phyloP scores from a whole-genome alignment of 108 stramenopile genomes.

The Skeletonema potamos region DNA sequence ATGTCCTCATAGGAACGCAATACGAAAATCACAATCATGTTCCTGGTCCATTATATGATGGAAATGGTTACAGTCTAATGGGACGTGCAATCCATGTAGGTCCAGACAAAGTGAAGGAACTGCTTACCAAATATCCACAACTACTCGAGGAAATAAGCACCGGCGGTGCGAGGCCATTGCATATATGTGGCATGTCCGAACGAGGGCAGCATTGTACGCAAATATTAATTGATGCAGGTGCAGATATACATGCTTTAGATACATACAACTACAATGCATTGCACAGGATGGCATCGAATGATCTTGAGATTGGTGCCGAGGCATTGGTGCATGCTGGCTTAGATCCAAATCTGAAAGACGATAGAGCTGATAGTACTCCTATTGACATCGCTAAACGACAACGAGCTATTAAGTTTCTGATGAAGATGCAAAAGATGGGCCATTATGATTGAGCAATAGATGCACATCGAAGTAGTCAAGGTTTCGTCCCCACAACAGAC shows the following conservation, averaged over 20 bases:
- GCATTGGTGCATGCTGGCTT: constrained; percentile 59
- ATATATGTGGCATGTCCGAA: constrained; percentile 81
- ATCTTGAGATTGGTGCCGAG: constrained; percentile 70
- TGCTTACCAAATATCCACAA: constrained; percentile 62
- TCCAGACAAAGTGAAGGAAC: constrained; percentile 45
- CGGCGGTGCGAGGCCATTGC: constrained; percentile 85
- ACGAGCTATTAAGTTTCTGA: constrained; percentile 64
- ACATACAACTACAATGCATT: constrained; percentile 82
- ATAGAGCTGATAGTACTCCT: constrained; percentile 56
- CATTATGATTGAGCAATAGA: constrained; percentile 46
- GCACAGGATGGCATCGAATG: constrained; percentile 87
- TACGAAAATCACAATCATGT: constrained; percentile 82
- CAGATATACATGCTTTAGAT: constrained; percentile 65
- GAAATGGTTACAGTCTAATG: constrained; percentile 63
- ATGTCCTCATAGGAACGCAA: constrained; percentile 64
- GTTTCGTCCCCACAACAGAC: no score
- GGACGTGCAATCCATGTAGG: constrained; percentile 47
- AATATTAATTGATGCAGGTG: constrained; percentile 62
- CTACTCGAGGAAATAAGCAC: constrained; percentile 72
- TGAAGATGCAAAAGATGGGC: constrained; percentile 60
- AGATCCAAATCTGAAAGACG: constrained; percentile 49
- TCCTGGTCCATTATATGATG: constrained; percentile 82
- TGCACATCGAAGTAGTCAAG: no score
- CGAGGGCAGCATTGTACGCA: constrained; percentile 54
- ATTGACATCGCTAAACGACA: constrained; percentile 60